A percentile compares a stretch with the other conserved stretches of the same genome.
Evolutionary conservation across 345 rosid genomes (phyloP).

Genomic region (Citrus sinensis): DNA sequence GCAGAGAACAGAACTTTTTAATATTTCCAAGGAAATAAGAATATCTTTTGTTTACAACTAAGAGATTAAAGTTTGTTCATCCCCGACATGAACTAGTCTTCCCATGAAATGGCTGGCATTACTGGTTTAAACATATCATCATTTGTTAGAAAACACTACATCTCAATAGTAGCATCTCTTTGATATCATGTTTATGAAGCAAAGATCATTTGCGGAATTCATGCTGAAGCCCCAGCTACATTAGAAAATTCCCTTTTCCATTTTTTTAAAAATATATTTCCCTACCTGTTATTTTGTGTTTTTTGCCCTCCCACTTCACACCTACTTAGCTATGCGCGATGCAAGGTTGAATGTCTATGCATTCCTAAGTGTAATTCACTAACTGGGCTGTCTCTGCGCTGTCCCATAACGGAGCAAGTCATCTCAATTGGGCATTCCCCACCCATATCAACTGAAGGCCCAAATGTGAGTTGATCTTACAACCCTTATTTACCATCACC

Average conservation of each 20-base stretch:
- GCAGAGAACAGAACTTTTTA: background rate
- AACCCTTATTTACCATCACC: too few species aligned
- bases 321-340: background rate
- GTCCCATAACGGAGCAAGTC: too few species aligned
- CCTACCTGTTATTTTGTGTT: background rate
- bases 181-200: too few species aligned
- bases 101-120: background rate
- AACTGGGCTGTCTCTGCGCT: too few species aligned
- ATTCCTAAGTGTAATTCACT: too few species aligned
- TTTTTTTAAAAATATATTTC: background rate
- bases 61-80: background rate
- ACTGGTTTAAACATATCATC: background rate
- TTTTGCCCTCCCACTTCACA: background rate
- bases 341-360: too few species aligned
- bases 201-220: background rate
- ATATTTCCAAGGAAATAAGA: background rate
- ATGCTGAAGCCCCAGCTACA: background rate
- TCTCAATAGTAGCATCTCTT: too few species aligned
- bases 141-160: background rate
- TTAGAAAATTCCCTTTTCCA: background rate
- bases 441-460: too few species aligned
- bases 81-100: background rate
- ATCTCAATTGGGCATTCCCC: too few species aligned
- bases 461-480: too few species aligned
- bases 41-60: background rate